These are phyloP conservation scores for Stagonosporopsis tanaceti DNA, from an alignment of 2,329 filamentous ascomycete genomes.

Conservation along the genomic window DNA sequence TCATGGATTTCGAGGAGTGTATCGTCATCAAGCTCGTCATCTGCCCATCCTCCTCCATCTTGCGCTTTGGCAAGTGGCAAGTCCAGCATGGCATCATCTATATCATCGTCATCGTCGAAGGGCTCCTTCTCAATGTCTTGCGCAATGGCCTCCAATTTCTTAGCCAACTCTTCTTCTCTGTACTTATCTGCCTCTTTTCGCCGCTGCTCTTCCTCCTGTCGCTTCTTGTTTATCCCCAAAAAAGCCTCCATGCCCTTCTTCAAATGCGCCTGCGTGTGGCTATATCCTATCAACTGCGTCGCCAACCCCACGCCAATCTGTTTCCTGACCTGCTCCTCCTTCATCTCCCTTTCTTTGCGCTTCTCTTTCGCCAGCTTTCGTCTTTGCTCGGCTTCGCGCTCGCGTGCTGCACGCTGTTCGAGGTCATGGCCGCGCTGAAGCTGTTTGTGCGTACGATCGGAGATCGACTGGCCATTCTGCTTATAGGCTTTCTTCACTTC, in stretches of 20 bases:
- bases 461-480: slow-evolving; percentile 36
- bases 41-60: slow-evolving; percentile 29
- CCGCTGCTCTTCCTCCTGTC: slow-evolving; percentile 30
- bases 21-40: slow-evolving; percentile 47
- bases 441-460: slow-evolving; percentile 38
- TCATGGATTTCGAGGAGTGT: slow-evolving; percentile 41
- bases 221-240: slow-evolving; percentile 38
- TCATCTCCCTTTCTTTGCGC: slow-evolving; percentile 42
- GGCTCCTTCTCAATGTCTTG: slow-evolving; percentile 41
- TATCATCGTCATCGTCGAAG: slow-evolving; percentile 41
- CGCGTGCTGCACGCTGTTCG: slow-evolving; percentile 42
- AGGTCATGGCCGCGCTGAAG: slow-evolving; percentile 43
- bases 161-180: slow-evolving; percentile 26
- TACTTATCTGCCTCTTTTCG: slow-evolving; percentile 27
- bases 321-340: slow-evolving; percentile 39
- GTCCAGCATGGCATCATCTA: slow-evolving; percentile 18
- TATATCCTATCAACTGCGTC: slow-evolving; percentile 51
- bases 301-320: slow-evolving; percentile 47
- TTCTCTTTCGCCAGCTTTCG: slow-evolving; percentile 41
- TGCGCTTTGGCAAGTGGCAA: slow-evolving; percentile 19
- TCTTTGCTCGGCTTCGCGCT: slow-evolving; percentile 45
- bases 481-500: slow-evolving; percentile 47
- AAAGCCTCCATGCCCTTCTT: slow-evolving; percentile 51
- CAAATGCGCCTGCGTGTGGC: slow-evolving; percentile 46
- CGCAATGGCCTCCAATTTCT: slow-evolving; percentile 32